Evolutionary conservation across 2,329 filamentous ascomycete genomes (phyloP).

Genomic region (Fusarium decemcellulare): DNA sequence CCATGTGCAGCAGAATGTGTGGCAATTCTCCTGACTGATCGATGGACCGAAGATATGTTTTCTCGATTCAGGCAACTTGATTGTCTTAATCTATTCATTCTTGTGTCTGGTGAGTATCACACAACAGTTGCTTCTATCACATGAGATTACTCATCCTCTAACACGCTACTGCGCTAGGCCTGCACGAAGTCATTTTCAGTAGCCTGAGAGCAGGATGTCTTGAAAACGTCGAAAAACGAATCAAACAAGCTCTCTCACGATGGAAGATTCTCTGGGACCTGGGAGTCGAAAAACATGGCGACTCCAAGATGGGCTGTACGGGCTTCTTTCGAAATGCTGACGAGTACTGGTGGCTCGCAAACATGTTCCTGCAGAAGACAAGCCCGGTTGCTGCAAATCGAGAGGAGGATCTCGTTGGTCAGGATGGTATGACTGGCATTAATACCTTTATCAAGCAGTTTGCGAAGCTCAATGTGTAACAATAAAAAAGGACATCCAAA

Average conservation of each 20-base stretch:
- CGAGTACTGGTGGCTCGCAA: constrained; percentile 11
- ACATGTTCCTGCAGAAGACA: background rate
- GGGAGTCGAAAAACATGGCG: background rate
- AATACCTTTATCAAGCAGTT: background rate
- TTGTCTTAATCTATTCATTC: too few relatives aligned
- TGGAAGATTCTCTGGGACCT: constrained; percentile 6
- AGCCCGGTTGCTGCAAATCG: background rate
- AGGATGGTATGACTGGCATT: background rate
- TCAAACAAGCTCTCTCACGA: background rate
- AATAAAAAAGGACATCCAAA: too few relatives aligned
- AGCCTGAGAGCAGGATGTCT: background rate
- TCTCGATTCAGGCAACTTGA: too few relatives aligned
- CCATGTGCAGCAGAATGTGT: too few relatives aligned
- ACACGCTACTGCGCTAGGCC: background rate
- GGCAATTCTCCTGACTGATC: too few relatives aligned
- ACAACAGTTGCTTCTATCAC: too few relatives aligned
- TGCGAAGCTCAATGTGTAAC: background rate
- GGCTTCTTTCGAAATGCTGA: constrained; percentile 6
- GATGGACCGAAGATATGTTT: too few relatives aligned
- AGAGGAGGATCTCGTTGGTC: background rate
- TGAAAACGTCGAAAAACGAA: background rate
- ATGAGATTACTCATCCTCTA: too few relatives aligned
- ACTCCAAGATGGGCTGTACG: background rate
- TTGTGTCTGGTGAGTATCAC: too few relatives aligned
- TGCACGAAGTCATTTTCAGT: constrained; percentile 2